phyloP scores from a whole-genome alignment of 108 stramenopile species.

The Licmophora abbreviata region DNA sequence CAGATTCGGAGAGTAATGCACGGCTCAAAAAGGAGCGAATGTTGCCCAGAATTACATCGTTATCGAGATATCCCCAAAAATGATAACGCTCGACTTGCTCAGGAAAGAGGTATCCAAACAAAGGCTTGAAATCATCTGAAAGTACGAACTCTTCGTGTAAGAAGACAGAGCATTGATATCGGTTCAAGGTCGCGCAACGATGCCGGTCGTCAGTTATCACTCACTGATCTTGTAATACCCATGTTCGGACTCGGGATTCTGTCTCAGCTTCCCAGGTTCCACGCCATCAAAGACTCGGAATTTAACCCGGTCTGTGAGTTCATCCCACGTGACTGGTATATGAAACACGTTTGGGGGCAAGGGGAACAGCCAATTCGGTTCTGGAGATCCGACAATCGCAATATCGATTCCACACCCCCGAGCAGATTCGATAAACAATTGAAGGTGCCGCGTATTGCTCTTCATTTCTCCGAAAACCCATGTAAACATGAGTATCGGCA shows the following conservation, averaged over 20 bases:
- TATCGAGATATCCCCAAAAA: constrained; percentile 4
- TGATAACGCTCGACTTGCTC: not conserved
- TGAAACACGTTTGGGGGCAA: constrained; percentile 1
- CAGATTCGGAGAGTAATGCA: not conserved
- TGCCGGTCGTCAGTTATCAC: too few relatives aligned
- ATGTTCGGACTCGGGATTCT: not conserved
- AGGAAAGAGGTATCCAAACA: constrained; percentile 3
- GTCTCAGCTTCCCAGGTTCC: not conserved
- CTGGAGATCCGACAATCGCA: not conserved
- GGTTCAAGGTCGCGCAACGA: too few relatives aligned
- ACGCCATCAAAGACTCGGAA: constrained; percentile 5
- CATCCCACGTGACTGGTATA: constrained; percentile 2
- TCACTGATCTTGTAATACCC: too few relatives aligned
- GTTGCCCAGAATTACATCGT: constrained; percentile 2
- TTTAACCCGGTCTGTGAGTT: not conserved
- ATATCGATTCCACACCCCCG: not conserved
- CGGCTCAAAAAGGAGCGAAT: not conserved
- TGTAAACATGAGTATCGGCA: too few relatives aligned
- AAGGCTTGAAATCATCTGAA: constrained; percentile 9
- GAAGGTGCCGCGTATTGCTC: not conserved
- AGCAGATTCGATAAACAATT: not conserved
- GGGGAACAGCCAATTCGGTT: not conserved
- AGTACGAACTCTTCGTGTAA: too few relatives aligned
- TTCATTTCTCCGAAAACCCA: not conserved
- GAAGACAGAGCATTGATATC: too few relatives aligned